phyloP scores from a whole-genome alignment of 352 stramenopile genomes.

The Albugo candida region DNA sequence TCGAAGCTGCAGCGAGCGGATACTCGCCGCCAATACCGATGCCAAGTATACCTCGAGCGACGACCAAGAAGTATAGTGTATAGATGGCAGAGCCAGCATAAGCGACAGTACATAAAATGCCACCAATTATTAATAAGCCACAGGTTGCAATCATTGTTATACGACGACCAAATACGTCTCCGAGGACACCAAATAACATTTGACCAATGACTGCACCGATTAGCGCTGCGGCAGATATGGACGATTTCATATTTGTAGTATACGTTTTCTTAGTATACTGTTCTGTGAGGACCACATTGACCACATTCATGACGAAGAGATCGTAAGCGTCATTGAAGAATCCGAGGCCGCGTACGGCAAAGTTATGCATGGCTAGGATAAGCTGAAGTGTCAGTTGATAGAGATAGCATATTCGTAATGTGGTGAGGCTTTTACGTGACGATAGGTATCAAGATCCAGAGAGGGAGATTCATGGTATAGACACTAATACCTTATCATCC shows the following conservation, averaged over 20 bases:
- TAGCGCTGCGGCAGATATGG: constrained; percentile 5
- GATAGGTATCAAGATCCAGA: no score
- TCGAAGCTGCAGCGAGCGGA: constrained; percentile 7
- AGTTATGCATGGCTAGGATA: constrained; percentile 26
- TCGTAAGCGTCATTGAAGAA: constrained; percentile 70
- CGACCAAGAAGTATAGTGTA: constrained; percentile 8
- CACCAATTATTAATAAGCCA: constrained; percentile 6
- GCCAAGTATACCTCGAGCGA: constrained; percentile 8
- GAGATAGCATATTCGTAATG: no score
- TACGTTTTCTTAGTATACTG: constrained; percentile 19
- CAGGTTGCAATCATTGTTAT: constrained; percentile 10
- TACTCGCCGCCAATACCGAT: constrained; percentile 12
- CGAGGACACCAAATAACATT: constrained; percentile 5
- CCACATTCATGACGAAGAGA: constrained; percentile 66
- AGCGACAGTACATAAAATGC: constrained; percentile 6
- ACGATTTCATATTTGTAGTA: constrained; percentile 4
- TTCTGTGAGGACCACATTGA: constrained; percentile 66
- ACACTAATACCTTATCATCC: no score
- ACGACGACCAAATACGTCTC: constrained; percentile 8
- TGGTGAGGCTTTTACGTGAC: no score
- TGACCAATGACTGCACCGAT: constrained; percentile 8
- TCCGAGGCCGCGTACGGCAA: constrained; percentile 41
- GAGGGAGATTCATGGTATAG: no score
- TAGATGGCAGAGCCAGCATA: constrained; percentile 4
- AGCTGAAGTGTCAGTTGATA: no score